Evolutionary conservation across 2,329 filamentous ascomycete genomes (phyloP).

Genomic region (Microsporum audouinii): DNA sequence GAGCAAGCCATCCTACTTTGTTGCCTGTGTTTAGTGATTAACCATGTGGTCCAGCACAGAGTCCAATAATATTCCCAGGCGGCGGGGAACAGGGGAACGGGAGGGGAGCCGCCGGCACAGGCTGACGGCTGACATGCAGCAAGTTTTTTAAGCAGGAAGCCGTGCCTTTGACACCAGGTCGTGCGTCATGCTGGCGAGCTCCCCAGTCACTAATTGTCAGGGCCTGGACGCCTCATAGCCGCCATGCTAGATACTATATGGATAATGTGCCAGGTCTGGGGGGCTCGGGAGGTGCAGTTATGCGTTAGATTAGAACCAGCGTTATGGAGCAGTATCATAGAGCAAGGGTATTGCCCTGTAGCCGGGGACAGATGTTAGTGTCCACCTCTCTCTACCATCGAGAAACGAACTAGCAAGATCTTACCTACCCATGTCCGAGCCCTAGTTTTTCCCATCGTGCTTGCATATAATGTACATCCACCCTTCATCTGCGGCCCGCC

Average conservation of each 20-base stretch:
- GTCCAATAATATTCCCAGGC: neutral
- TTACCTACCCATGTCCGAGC: neutral
- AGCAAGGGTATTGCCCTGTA: neutral
- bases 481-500: neutral
- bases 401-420: slow-evolving; percentile 1
- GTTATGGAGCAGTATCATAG: neutral
- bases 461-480: slow-evolving; percentile 1
- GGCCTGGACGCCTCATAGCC: slow-evolving; percentile 3
- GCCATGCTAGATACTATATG: neutral
- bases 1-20: neutral
- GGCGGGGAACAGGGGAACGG: neutral
- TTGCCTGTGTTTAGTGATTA: slow-evolving; percentile 1
- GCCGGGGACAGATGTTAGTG: neutral
- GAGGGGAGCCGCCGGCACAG: slow-evolving; percentile 2
- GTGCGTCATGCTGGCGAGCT: neutral
- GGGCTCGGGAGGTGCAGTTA: neutral
- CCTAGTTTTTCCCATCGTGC: neutral
- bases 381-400: neutral
- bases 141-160: slow-evolving; percentile 1
- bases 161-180: slow-evolving; percentile 2
- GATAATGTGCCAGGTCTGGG: neutral
- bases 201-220: neutral
- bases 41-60: neutral
- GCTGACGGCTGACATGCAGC: slow-evolving; percentile 4
- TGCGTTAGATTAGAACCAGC: neutral